Conservation (phyloP, 257 asterid species). For the Salvia miltiorrhiza region DNA sequence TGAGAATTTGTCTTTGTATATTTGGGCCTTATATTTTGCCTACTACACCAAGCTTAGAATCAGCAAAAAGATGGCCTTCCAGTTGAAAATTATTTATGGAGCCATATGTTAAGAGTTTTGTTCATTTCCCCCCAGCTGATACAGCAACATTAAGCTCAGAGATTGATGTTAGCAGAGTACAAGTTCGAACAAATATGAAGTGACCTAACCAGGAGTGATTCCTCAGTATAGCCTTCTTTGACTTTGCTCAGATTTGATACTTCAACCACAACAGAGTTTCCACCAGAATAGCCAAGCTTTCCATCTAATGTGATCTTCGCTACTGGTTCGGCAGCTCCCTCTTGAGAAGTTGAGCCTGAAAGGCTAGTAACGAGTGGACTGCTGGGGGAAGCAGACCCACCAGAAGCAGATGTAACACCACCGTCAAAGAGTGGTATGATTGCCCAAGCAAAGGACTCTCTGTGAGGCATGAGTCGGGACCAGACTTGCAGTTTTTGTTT, state of each 20-base stretch:
- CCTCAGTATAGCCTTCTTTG: slow-evolving; percentile 97
- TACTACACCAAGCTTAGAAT: not conserved
- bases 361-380: slow-evolving; percentile 85
- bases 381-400: slow-evolving; percentile 92
- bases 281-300: slow-evolving; percentile 81
- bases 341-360: slow-evolving; percentile 71
- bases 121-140: not conserved
- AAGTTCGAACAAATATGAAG: not conserved
- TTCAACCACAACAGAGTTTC: slow-evolving; percentile 90
- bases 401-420: slow-evolving; percentile 66
- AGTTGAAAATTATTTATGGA: slow-evolving; percentile 8
- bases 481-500: slow-evolving; percentile 97
- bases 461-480: slow-evolving; percentile 95
- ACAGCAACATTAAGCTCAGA: not conserved
- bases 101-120: not conserved
- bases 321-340: slow-evolving; percentile 65
- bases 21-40: not conserved
- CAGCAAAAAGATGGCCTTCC: not conserved
- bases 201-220: slow-evolving; percentile 78
- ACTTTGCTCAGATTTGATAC: slow-evolving; percentile 97
- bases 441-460: slow-evolving; percentile 98
- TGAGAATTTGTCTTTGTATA: not conserved
- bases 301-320: slow-evolving; percentile 86
- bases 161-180: not conserved
- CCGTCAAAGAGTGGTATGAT: slow-evolving; percentile 95